Evolutionary conservation across 2,329 filamentous ascomycete genomes (phyloP), one percentile per base, ranked within the genome.

Genomic region (Orbilia blumenaviensis): DNA sequence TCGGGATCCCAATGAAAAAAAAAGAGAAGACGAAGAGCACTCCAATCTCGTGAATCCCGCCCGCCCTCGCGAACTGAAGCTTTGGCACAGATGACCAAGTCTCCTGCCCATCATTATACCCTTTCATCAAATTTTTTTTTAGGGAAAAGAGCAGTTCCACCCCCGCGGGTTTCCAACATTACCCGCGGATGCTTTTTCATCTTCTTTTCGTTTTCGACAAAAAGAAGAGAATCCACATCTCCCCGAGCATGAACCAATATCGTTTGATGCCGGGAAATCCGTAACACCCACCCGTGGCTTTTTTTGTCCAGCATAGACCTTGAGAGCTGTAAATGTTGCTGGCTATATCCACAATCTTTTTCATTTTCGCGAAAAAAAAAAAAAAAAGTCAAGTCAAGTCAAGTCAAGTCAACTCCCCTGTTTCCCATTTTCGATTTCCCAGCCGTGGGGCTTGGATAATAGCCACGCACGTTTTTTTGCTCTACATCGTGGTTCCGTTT

Each of bases 241-340:
- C 66, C 66, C 66, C 66, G 66, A n/a, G n/a, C n/a, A n/a, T n/a
- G n/a, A 71, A 46, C 67, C 67, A 72, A 66, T 72, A 41, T 66
- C 29, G 16, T 72, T 72, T 29, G 50, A 50, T 72, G 67, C 67
- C 67, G 67, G 67, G 67, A 23, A 50, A 66, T 66, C 67, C 67
- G 67, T 52, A 32, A 54, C 46, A 36, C 29, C 48, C 46, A 54
- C 48, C 25, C 48, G 48, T 54, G 32, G 32, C 52, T 56, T 56
- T 34, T 36, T 2, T 38, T 2, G 21, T 41, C 41, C n/a, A 44
- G 41, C 27, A 61, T 44, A 14, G 56, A 44, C 25, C n/a, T 29
- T 38, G 56, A 44, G 21, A n/a, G n/a, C n/a, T n/a, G n/a, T n/a
- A n/a, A n/a, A n/a, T n/a, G n/a, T n/a, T n/a, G n/a, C 38, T 61